Conservation (phyloP, 75 land plant species). For the Pseudotsuga menziesii region DNA sequence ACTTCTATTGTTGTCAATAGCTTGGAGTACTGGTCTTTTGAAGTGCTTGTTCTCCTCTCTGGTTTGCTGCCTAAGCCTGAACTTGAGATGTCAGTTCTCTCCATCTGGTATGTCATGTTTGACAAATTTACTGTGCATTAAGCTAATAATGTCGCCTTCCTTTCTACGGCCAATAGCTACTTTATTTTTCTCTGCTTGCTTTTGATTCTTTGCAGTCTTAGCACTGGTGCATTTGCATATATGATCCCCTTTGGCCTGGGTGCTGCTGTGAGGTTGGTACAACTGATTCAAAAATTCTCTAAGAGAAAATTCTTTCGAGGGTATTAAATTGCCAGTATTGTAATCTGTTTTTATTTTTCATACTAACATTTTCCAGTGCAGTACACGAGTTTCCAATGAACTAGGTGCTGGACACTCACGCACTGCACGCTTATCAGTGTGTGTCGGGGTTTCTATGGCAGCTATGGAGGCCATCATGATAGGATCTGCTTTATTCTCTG, state of each 20-base stretch:
- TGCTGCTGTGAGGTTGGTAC: conserved; percentile 42
- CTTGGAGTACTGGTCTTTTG: conserved; percentile 73
- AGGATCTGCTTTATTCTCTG: conserved; percentile 22
- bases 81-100: conserved; percentile 63
- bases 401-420: conserved; percentile 59
- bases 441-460: conserved; percentile 31
- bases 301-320: not conserved
- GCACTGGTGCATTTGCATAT: conserved; percentile 25
- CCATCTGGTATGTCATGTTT: conserved; percentile 28
- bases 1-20: conserved; percentile 20
- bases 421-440: conserved; percentile 44
- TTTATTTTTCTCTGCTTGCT: not conserved
- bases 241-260: conserved; percentile 59
- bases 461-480: conserved; percentile 37
- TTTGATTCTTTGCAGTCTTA: conserved; percentile 30
- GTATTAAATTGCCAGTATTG: not conserved
- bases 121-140: conserved; percentile 20
- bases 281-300: not conserved
- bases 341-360: not conserved
- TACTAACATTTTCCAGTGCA: conserved; percentile 11
- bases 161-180: not conserved
- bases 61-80: conserved; percentile 74
- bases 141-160: not conserved
- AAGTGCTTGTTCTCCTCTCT: conserved; percentile 55
- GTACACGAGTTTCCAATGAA: conserved; percentile 81